These are phyloP conservation scores for Podila epicladia DNA, from an alignment of 192 early-diverging fungal genomes.

Conservation along the genomic window DNA sequence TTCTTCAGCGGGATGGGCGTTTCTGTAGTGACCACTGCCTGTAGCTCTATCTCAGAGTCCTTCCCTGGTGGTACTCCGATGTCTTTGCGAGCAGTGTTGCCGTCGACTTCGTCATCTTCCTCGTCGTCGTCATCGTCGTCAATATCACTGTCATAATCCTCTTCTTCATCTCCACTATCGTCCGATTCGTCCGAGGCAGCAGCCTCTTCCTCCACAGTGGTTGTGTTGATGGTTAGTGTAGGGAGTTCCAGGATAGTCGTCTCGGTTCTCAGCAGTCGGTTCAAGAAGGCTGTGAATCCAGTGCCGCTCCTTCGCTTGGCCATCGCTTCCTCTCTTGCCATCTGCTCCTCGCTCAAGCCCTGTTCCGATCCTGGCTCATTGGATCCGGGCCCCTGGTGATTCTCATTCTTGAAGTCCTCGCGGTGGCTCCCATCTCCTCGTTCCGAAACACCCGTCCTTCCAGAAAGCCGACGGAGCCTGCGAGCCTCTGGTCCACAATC, in stretches of 20 bases:
- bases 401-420: neutral
- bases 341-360: neutral
- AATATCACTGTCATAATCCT: constrained; percentile 19
- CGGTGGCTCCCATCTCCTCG: neutral
- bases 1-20: neutral
- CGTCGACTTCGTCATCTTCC: neutral
- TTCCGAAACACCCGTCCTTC: neutral
- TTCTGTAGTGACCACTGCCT: neutral
- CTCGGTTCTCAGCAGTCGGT: constrained; percentile 27
- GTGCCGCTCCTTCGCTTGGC: constrained; percentile 15
- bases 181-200: neutral
- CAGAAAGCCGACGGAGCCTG: constrained; percentile 7
- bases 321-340: neutral
- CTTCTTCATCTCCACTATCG: constrained; percentile 17
- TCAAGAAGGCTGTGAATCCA: constrained; percentile 32
- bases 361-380: neutral
- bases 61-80: neutral
- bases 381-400: neutral
- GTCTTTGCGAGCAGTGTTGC: constrained; percentile 9
- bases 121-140: constrained; percentile 18
- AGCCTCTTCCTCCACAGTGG: constrained; percentile 21
- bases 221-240: constrained; percentile 45
- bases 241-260: constrained; percentile 37
- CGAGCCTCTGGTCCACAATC: neutral
- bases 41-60: too few species aligned